phyloP scores from a whole-genome alignment of 1,284 basidiomycete genomes.

The Rhizopogon parksii region DNA sequence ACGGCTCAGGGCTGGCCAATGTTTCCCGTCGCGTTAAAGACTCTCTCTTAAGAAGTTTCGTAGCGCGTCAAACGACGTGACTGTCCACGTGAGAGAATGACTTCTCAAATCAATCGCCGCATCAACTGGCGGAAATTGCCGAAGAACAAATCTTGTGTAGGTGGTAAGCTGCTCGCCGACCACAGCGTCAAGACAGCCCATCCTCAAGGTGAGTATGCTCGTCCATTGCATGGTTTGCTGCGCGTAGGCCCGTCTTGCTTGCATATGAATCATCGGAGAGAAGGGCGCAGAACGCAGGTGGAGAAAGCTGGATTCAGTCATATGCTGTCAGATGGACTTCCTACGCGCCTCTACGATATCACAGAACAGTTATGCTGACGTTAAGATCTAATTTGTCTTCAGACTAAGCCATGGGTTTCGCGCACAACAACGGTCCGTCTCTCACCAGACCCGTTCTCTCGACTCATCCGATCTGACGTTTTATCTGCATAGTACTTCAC shows the following conservation, averaged over 20 bases:
- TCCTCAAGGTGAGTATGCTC: constrained; percentile 25
- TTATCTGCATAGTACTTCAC: constrained; percentile 62
- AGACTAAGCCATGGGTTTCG: constrained; percentile 65
- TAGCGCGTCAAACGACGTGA: neutral
- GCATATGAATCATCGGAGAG: constrained; percentile 1
- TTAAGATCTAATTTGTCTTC: neutral
- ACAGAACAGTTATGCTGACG: constrained; percentile 12
- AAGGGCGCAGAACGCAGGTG: neutral
- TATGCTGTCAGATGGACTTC: constrained; percentile 28
- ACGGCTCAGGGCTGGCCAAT: no score
- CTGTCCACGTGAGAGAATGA: constrained; percentile 4
- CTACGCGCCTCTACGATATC: neutral
- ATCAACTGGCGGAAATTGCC: constrained; percentile 19
- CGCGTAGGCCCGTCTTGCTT: neutral
- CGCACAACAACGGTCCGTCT: constrained; percentile 70
- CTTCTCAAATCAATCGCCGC: constrained; percentile 20
- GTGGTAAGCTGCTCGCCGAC: constrained; percentile 12
- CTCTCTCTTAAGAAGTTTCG: no score
- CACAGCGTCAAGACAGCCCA: constrained; percentile 25
- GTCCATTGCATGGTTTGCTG: constrained; percentile 11
- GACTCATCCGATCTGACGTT: constrained; percentile 4
- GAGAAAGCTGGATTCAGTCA: constrained; percentile 19
- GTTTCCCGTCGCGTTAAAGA: no score
- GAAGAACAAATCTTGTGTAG: constrained; percentile 4
- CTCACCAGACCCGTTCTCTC: neutral